Base-by-base conservation (phyloP, 2,329 filamentous ascomycete genomes). In the Aspergillus thermomutatus region DNA sequence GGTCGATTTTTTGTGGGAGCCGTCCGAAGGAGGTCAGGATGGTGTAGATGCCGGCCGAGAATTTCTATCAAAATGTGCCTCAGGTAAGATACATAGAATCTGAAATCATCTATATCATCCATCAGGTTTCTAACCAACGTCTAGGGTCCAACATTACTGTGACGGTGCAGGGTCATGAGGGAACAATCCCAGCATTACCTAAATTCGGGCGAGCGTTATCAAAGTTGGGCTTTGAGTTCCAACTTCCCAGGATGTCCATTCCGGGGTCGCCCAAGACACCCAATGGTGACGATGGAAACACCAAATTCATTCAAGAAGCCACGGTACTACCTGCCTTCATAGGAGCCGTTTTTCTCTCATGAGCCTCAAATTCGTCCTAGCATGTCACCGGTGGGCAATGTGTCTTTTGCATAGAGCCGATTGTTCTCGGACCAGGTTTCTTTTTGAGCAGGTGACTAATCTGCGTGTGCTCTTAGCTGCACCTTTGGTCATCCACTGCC, bases 401-500 rank as follows among this genome's bases (percentile, higher is more conserved):
- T 56, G 56, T 52, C 47, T 21, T 31, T 49, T 52, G 50, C 55
- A 40, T 34, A 40, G 40, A 51, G 23, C 34, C 28, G 14, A 6
- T 87, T 49, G 34, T 46, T 53, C 47, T 37, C 31, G 37, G 10
- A 26, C 21, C 11, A 46, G n/a, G 11, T 14, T 14, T 25, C 23
- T 54, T 27, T 51, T 50, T 31, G 26, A 23, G 43, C 49, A 53
- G 27, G 41, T 28, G 54, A 55, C 60, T 66, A 58, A 63, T 53
- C 55, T 55, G 27, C n/a, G 23, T 40, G 25, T 60, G 47, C 47
- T 55, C 48, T 14, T 62, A 75, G 72, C 61, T 99, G 74, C 92
- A 97, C 75, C 75, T 97, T 52, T 82, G 94, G 60, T 89, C 90
- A 17, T 96, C 91, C 0, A 92, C 91, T 0, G 93, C 93, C 3